phyloP scores from a whole-genome alignment of 192 early-diverging fungal genomes.

The Gryganskiella cystojenkinii region DNA sequence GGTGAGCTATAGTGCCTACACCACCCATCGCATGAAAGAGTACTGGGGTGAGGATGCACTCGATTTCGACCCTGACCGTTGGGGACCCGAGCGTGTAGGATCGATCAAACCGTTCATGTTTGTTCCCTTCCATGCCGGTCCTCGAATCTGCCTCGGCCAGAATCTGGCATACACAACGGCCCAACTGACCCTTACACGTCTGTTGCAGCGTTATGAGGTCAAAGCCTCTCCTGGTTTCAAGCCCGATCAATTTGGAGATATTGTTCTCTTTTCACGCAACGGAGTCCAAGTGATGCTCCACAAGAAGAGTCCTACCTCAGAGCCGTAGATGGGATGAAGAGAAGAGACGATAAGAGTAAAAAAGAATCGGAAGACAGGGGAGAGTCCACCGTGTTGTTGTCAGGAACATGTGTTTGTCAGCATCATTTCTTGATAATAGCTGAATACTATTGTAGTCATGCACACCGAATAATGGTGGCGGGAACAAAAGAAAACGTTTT shows the following conservation, averaged over 20 bases:
- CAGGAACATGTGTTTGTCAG: no score
- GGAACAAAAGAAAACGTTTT: no score
- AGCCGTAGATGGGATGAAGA: constrained; percentile 9
- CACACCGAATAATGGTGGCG: no score
- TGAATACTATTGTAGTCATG: no score
- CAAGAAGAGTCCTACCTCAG: constrained; percentile 8
- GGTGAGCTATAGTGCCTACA: constrained; percentile 36
- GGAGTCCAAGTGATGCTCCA: constrained; percentile 30
- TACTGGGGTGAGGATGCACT: constrained; percentile 70
- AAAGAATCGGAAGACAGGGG: no score
- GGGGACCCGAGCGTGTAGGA: constrained; percentile 48
- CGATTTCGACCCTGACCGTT: constrained; percentile 67
- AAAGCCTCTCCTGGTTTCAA: constrained; percentile 26
- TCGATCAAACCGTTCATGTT: constrained; percentile 55
- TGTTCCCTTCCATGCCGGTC: constrained; percentile 61
- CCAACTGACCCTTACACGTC: constrained; percentile 37
- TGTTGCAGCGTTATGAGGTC: constrained; percentile 40
- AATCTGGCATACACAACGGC: constrained; percentile 58
- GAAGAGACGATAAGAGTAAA: no score
- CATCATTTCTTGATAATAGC: no score
- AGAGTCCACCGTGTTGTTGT: no score
- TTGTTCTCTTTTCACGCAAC: constrained; percentile 49
- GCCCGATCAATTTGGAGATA: constrained; percentile 22
- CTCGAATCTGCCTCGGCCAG: constrained; percentile 63
- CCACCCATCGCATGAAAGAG: constrained; percentile 38